Percentiles rank a stretch among this genome's conserved stretches.
Conservation (phyloP, 139 green algal genomes). For the Raphidocelis subcapitata region DNA sequence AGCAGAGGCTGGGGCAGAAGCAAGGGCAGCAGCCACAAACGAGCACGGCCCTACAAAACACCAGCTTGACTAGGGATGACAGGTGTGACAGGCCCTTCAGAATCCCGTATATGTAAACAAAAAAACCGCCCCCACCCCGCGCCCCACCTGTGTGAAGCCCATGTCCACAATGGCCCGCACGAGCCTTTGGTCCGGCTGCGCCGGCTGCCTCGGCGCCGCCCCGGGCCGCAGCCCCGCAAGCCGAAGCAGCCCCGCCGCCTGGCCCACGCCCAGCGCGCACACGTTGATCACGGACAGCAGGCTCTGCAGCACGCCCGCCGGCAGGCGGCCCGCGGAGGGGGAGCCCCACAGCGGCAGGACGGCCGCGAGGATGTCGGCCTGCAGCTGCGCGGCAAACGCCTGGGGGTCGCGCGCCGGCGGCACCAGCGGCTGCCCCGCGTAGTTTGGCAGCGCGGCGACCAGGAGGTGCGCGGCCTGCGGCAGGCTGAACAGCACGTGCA, state of each 20-base stretch:
- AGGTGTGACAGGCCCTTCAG: too few species aligned
- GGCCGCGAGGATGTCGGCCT: constrained; percentile 51
- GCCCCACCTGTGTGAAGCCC: too few species aligned
- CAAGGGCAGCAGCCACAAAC: too few species aligned
- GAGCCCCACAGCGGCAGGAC: constrained; percentile 77
- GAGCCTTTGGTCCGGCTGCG: constrained; percentile 42
- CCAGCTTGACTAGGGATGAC: too few species aligned
- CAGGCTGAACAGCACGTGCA: constrained; percentile 45
- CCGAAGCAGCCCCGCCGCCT: constrained; percentile 13
- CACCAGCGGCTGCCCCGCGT: constrained; percentile 17
- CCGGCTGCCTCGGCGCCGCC: constrained; percentile 1
- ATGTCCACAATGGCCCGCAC: constrained; percentile 85
- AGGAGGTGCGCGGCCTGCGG: constrained; percentile 55
- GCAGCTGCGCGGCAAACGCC: constrained; percentile 52
- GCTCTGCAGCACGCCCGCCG: constrained; percentile 30
- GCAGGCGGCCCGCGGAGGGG: constrained; percentile 39
- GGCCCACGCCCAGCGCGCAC: constrained; percentile 45
- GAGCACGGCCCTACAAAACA: too few species aligned
- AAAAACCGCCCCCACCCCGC: neutral
- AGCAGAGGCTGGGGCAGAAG: too few species aligned
- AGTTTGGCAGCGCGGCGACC: constrained; percentile 47
- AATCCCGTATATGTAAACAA: neutral
- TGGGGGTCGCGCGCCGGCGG: constrained; percentile 31
- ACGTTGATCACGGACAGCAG: constrained; percentile 61
- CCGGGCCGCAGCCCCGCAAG: neutral